Evolutionary conservation across 805 yeast genomes (phyloP).

Genomic region (Brettanomyces naardenensis): DNA sequence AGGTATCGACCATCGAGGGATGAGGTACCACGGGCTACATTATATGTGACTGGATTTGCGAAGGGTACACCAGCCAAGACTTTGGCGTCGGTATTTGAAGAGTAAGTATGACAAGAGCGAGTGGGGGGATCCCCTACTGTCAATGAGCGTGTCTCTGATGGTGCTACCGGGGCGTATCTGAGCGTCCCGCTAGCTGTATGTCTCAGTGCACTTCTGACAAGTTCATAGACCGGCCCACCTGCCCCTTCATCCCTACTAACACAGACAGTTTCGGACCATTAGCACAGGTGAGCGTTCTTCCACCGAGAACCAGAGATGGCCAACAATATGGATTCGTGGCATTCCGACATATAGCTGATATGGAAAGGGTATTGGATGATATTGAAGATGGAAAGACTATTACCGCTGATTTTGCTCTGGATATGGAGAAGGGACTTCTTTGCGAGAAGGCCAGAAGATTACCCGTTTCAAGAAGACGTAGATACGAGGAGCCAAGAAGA

Average conservation of each 20-base stretch:
- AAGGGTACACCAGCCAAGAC: slow-evolving; percentile 47
- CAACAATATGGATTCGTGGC: slow-evolving; percentile 60
- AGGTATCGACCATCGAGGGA: slow-evolving; percentile 1
- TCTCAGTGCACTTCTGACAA: too few species aligned
- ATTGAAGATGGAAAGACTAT: slow-evolving; percentile 28
- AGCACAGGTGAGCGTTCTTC: slow-evolving; percentile 53
- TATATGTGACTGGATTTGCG: slow-evolving; percentile 33
- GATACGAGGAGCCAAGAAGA: neutral
- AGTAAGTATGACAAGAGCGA: slow-evolving; percentile 38
- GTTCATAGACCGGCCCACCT: too few species aligned
- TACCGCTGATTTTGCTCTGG: slow-evolving; percentile 28
- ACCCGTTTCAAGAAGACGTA: slow-evolving; percentile 28
- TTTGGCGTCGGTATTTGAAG: slow-evolving; percentile 52
- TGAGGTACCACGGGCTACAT: slow-evolving; percentile 15
- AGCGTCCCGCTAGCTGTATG: too few species aligned
- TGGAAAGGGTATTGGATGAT: slow-evolving; percentile 43
- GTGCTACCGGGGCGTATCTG: too few species aligned
- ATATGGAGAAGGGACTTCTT: slow-evolving; percentile 32
- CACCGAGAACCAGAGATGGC: slow-evolving; percentile 52
- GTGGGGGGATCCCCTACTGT: too few species aligned
- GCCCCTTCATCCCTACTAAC: too few species aligned
- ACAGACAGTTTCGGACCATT: slow-evolving; percentile 49
- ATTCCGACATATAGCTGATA: slow-evolving; percentile 42
- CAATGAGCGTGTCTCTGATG: too few species aligned
- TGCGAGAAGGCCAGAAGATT: slow-evolving; percentile 52